phyloP scores from a whole-genome alignment of 2,329 filamentous ascomycete species.

The Cytospora mali region DNA sequence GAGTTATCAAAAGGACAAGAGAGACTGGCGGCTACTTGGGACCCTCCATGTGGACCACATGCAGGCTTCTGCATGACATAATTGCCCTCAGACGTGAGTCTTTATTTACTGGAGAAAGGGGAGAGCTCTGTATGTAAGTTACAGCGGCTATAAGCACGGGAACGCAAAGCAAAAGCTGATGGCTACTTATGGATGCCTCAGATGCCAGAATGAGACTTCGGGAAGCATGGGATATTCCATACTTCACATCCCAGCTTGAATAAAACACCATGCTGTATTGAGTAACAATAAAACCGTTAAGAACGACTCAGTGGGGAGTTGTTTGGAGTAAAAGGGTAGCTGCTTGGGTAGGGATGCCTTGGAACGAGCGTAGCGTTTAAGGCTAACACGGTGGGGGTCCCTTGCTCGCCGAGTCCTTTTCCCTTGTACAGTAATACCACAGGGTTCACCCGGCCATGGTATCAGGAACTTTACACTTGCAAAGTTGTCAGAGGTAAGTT shows the following conservation, averaged over 20 bases:
- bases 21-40: slow-evolving; percentile 23
- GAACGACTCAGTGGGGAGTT: background rate
- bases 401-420: background rate
- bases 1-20: slow-evolving; percentile 38
- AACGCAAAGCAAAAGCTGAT: background rate
- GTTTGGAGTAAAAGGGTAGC: background rate
- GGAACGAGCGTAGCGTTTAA: background rate
- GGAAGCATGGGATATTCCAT: background rate
- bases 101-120: slow-evolving; percentile 5
- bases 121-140: slow-evolving; percentile 5
- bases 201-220: slow-evolving; percentile 1
- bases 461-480: background rate
- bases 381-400: background rate
- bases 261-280: background rate
- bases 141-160: background rate
- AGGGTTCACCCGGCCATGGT: background rate
- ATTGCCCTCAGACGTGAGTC: background rate
- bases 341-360: background rate
- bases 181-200: background rate
- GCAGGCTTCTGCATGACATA: slow-evolving; percentile 26
- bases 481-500: background rate
- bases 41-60: slow-evolving; percentile 10
- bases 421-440: background rate
- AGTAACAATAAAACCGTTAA: background rate
- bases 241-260: background rate